Evolutionary conservation across 176 grass and related monocot genomes (phyloP), one percentile per base, ranked within the genome.

Genomic region (Cymbopogon citratus): DNA sequence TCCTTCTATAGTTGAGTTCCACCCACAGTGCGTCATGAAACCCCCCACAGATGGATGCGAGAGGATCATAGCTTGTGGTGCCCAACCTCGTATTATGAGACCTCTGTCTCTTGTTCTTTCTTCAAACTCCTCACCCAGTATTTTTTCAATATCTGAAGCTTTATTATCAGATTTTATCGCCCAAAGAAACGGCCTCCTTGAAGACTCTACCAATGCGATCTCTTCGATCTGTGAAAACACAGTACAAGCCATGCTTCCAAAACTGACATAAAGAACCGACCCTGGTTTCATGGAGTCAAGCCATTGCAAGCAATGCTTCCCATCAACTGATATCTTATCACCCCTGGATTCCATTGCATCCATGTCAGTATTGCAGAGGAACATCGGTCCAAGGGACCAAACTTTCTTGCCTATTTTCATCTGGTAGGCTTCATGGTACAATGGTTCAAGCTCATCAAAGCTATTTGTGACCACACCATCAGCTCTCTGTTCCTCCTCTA

Each of bases 11-110:
- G 41, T 80, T 2, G 86, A 89, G 73, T 89, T 92, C 86, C 86
- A 92, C 11, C 90, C 83, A 7, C 83, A 92, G 69, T 92, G 90
- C 0, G 74, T 88, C 60, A 92, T 15, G 19, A 89, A 89, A 2
- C 79, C 86, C 86, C 86, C 83, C 2, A 88, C 12, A 13, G 86
- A 62, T 19, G 19, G 83, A 71, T 89, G 86, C 1, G 74, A 85
- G 23, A 92, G 65, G 39, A 89, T 92, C 79, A 89, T 57, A 46
- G 72, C 66, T 34, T 92, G 87, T 10, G 80, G 83, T n/a, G 74
- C 79, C 87, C 90, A 92, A 26, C 86, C 89, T 73, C 38, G 63
- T 40, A 91, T 64, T 85, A 80, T 67, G 6, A 80, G 28, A 31
- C 77, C 77, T 80, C 77, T 80, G 12, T 34, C 63, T 45, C 11